These are phyloP conservation scores for Tetrahymena elliotti DNA, from an alignment of 73 alveolate genomes.

Conservation along the genomic window DNA sequence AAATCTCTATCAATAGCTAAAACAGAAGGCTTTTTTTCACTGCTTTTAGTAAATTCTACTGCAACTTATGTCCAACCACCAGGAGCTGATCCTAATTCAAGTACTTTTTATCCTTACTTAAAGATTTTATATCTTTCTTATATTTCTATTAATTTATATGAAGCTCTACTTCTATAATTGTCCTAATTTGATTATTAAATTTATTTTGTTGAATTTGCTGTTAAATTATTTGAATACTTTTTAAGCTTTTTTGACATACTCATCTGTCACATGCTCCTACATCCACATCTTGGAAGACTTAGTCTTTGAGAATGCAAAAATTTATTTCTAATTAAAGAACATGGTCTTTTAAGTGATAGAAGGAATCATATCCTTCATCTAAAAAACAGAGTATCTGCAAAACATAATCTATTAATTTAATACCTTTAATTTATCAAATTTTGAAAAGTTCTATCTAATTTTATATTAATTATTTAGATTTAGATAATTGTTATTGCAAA, in stretches of 20 bases:
- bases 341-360: background rate
- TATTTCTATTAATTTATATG: slow-evolving; percentile 65
- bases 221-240: slow-evolving; percentile 6
- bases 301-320: background rate
- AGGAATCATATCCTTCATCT: background rate
- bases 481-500: background rate
- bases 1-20: slow-evolving; percentile 60
- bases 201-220: background rate
- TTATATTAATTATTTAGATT: background rate
- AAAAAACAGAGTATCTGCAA: background rate
- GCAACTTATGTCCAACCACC: slow-evolving; percentile 86
- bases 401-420: background rate
- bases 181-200: slow-evolving; percentile 13
- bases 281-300: background rate
- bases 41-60: slow-evolving; percentile 22
- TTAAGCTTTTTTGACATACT: slow-evolving; percentile 21
- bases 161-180: slow-evolving; percentile 68
- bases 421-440: background rate
- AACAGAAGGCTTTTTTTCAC: slow-evolving; percentile 25
- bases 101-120: slow-evolving; percentile 38
- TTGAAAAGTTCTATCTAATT: background rate
- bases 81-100: slow-evolving; percentile 89
- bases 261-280: slow-evolving; percentile 1
- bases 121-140: slow-evolving; percentile 54
- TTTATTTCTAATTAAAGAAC: background rate